Percentiles rank a stretch among this genome's conserved stretches.
Evolutionary conservation across 345 rosid species (phyloP).

Genomic region (Citrus inodora): DNA sequence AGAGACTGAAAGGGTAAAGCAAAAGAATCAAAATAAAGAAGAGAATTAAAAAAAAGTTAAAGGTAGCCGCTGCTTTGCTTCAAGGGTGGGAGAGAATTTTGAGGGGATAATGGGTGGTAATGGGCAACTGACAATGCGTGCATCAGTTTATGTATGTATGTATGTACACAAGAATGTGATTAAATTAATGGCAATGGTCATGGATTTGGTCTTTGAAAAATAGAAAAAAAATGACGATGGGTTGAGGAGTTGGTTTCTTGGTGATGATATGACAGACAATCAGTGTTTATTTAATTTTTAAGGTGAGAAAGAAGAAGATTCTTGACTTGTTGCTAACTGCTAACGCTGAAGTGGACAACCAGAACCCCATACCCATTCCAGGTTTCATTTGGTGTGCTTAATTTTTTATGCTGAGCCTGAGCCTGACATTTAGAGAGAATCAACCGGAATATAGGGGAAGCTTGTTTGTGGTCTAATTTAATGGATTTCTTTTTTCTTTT

Average conservation of each 20-base stretch:
- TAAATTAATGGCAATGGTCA: not conserved
- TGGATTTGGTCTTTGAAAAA: not conserved
- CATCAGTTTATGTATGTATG: not conserved
- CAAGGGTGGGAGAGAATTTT: conserved; percentile 38
- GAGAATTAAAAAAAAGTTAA: conserved; percentile 24
- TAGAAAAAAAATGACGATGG: not conserved
- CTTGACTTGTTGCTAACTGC: not conserved
- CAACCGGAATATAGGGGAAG: not conserved
- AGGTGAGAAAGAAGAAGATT: not conserved
- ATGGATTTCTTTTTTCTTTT: not conserved
- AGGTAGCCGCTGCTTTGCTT: conserved; percentile 48
- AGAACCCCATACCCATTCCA: not conserved
- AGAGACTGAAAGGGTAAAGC: not conserved
- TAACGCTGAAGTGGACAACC: conserved; percentile 6
- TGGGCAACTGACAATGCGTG: not conserved
- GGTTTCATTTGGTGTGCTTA: not conserved
- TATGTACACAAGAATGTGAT: not conserved
- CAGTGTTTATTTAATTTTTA: not conserved
- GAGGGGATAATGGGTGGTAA: not conserved
- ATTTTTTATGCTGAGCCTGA: not conserved
- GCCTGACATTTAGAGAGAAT: not conserved
- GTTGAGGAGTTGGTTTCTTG: not conserved
- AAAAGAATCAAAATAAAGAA: not conserved
- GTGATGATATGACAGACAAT: not conserved
- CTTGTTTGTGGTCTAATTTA: not conserved